Evolutionary conservation across 495 filamentous ascomycete genomes (phyloP), one percentile per base, ranked within the genome.

Genomic region (Aspergillus bridgeri): DNA sequence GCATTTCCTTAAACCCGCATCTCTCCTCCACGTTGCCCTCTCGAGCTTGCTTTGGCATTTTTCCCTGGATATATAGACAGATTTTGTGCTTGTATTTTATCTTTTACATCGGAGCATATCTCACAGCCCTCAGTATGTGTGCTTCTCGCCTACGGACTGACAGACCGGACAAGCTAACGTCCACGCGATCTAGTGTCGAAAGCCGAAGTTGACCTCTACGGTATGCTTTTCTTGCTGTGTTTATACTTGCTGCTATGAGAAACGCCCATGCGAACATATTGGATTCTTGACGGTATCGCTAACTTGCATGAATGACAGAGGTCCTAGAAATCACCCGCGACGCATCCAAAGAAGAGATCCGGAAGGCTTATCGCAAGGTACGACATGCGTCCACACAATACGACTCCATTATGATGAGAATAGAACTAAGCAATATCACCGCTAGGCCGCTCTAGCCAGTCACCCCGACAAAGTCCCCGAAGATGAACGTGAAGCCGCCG

Each of bases 401-500:
- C 20, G 5, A 23, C 8, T 15, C 29, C 21, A n/a, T 29, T 48
- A 54, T 42, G 13, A 46, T 46, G 15, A 22, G 18, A 38, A 38
- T 15, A 42, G 48, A 20, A 61, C 61, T 69, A 42, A 69, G 42
- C 19, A n/a, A 21, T 13, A 22, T 48, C 23, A 38, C 21, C 9
- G 6, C 56, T 63, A 96, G 92, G 86, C 94, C 58, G 95, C 94
- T 1, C 82, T 97, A 42, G 78, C 86, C 64, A 88, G 87, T 65
- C 94, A 98, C 67, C 94, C 94, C 33, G 94, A 98, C 75, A 98
- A 98, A 78, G 94, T 98, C 51, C 81, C 92, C 61, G 90, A 95
- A 74, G 82, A 86, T 23, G 86, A 93, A 63, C 88, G 94, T 53
- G 88, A 81, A 59, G 85, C 84, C 52, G 91, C 94, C 33, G 93